Evolutionary conservation across 768 basidiomycete genomes (phyloP).

Genomic region (Dacryopinax primogenitus): DNA sequence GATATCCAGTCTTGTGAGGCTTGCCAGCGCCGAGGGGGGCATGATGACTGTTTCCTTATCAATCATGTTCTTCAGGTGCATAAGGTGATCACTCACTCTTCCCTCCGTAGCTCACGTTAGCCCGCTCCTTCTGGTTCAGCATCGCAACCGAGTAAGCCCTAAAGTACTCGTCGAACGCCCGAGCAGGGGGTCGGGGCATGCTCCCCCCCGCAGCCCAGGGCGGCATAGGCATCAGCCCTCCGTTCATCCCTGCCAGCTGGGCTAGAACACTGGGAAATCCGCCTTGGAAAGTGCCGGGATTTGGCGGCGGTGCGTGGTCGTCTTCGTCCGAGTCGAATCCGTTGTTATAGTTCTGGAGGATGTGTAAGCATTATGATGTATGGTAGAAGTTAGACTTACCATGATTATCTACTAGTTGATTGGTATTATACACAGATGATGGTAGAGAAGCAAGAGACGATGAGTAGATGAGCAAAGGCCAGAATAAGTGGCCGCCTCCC

Average conservation of each 20-base stretch:
- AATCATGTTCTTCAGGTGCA: neutral
- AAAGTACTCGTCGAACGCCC: conserved; percentile 80
- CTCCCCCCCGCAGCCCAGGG: conserved; percentile 1
- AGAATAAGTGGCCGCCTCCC: neutral
- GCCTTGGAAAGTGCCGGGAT: conserved; percentile 11
- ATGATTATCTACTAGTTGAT: conserved; percentile 6
- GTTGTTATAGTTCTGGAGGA: conserved; percentile 12
- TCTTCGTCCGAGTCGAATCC: conserved; percentile 15
- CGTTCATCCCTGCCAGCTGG: conserved; percentile 12
- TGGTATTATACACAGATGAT: conserved; percentile 7
- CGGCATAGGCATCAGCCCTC: conserved; percentile 8
- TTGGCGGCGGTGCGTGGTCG: conserved; percentile 6
- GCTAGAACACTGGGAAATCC: conserved; percentile 16
- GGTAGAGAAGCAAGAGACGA: neutral
- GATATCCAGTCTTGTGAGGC: conserved; percentile 74
- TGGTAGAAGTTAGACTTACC: conserved; percentile 1
- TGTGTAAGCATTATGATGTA: conserved; percentile 11
- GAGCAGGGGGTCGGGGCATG: conserved; percentile 33
- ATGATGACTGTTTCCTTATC: conserved; percentile 59
- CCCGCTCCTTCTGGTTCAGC: conserved; percentile 71
- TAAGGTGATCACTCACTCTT: conserved; percentile 57
- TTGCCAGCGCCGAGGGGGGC: conserved; percentile 89
- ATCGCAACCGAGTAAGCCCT: conserved; percentile 94
- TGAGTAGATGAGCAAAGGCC: neutral
- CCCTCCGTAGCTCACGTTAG: conserved; percentile 91